These are phyloP conservation scores for Mycena amicta DNA, from an alignment of 768 basidiomycete species.

Conservation along the genomic window DNA sequence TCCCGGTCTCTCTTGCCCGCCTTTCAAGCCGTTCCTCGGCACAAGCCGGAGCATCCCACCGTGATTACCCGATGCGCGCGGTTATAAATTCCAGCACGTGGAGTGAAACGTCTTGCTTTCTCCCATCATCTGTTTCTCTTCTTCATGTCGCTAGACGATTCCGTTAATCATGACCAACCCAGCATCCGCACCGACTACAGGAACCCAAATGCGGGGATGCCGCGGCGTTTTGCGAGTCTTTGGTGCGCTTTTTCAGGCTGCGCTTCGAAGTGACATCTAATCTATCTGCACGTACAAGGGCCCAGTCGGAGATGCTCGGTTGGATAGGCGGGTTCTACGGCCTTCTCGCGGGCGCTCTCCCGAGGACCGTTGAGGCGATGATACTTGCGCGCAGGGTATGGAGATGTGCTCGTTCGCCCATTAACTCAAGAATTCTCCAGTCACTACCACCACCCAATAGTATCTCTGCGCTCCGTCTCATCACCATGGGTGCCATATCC, in stretches of 20 bases:
- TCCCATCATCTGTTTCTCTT: not conserved
- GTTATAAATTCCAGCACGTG: not conserved
- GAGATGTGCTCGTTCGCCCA: no score
- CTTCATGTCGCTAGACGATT: not conserved
- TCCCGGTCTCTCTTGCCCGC: no score
- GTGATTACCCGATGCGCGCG: not conserved
- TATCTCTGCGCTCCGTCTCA: not conserved
- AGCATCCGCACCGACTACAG: not conserved
- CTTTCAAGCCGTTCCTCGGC: not conserved
- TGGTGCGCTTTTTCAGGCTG: not conserved
- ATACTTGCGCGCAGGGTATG: not conserved
- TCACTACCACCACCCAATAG: not conserved
- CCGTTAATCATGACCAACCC: not conserved
- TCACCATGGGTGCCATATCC: not conserved
- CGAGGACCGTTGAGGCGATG: not conserved
- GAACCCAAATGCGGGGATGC: not conserved
- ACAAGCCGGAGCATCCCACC: not conserved
- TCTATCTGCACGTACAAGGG: not conserved
- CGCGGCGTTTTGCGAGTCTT: not conserved
- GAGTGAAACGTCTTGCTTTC: not conserved
- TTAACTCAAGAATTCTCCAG: no score
- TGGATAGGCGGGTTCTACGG: not conserved
- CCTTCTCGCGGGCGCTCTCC: not conserved
- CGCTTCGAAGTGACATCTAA: not conserved
- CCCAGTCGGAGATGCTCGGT: not conserved